Evolutionary conservation across 495 filamentous ascomycete species (phyloP), one percentile per base, ranked within the genome.

Genomic region (Hypoxylon crocopeplum): DNA sequence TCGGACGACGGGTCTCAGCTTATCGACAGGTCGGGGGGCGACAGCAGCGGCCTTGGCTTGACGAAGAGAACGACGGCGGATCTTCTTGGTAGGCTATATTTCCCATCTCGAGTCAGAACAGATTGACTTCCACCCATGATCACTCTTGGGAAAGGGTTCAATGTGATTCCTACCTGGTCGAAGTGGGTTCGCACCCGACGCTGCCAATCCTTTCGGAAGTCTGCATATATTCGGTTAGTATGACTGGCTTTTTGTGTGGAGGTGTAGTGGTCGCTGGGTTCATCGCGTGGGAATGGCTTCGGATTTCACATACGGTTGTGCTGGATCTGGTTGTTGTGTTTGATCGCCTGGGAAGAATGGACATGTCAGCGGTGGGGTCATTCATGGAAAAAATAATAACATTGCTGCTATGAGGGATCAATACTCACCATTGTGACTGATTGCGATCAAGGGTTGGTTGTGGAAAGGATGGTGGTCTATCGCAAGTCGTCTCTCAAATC

Each of bases 121-220:
- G n/a, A 34, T 34, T 53, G 27, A 22, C 25, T 36, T 25, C 20
- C 7, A 17, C 38, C 24, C 56, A 22, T 22, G 56, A 30, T 27
- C 24, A 27, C 4, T 4, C 8, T 27, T 27, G 4, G 4, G 8
- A 27, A 27, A 11, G 13, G 11, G 11, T 56, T 67, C 25, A 8
- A 27, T 27, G 24, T 27, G 4, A 27, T 64, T 50, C 74, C 64
- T 92, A 98, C 93, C 93, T 98, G 94, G 84, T 98, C 91, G 84
- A 98, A 98, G 84, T 98, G 95, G 76, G 86, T 85, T 80, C 92
- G 90, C 69, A 98, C 94, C 81, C 94, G 92, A 79, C 90, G 89
- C 80, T 97, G 92, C 94, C 94, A 98, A 83, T 98, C 91, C 92
- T 98, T 98, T 84, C 92, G 94, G 92, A 98, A 98, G 79, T 98